Base-by-base conservation (phyloP, 2,329 filamentous ascomycete species). In the Epichloe bromicola region DNA sequence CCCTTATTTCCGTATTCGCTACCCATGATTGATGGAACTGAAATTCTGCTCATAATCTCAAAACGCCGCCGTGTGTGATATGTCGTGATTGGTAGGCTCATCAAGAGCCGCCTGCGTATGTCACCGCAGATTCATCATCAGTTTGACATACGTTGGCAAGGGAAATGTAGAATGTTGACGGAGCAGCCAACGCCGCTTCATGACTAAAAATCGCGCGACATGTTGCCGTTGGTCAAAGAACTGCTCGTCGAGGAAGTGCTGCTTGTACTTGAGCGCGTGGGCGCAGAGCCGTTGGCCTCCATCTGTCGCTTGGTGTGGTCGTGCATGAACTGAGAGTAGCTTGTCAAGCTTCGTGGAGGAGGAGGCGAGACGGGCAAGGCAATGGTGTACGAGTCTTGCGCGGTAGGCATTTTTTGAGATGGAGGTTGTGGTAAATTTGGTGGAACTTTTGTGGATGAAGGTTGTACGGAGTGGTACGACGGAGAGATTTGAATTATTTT, bases 291-390 rank as follows among this genome's bases (percentile, higher is more conserved):
- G 11, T 72, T 70, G 4, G 71, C 69, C 54, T 83, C 78, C 77
- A 85, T 82, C 62, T 82, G 80, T 51, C 74, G 70, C 70, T 80
- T 81, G 54, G 80, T 84, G 67, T 84, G 79, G 50, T 76, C 72
- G 60, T 80, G 78, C 76, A 85, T 84, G 51, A 72, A 76, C 53
- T 73, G 74, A 14, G 79, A 68, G 58, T 85, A 85, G 48, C 64
- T 76, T 5, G 74, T 74, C 56, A 77, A 72, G 56, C 74, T 74
- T 44, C 71, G 70, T 11, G 67, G 69, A 48, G 69, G 66, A 58
- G 67, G 62, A 23, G 66, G 63, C 50, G 67, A 69, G 53, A 59
- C 55, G 52, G 68, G 66, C 48, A 70, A 64, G 55, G 61, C 60
- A 40, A 65, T 59, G 50, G 65, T 59, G 51, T 64, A 68, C n/a